These are phyloP conservation scores for Termitomyces sp. DNA, from an alignment of 1,284 basidiomycete genomes.

Conservation along the genomic window DNA sequence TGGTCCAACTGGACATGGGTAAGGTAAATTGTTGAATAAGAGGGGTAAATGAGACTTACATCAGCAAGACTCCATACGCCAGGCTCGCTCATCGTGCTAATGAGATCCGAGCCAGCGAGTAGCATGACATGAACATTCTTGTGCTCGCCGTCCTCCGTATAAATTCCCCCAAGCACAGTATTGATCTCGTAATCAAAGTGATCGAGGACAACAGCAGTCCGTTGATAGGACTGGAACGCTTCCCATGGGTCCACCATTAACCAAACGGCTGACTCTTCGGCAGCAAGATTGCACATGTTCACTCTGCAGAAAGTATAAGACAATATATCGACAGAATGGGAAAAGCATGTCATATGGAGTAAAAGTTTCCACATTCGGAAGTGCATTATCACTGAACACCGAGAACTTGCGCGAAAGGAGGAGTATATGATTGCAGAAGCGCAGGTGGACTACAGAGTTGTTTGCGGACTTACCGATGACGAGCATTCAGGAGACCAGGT, in stretches of 20 bases:
- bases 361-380: conserved; percentile 21
- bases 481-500: conserved; percentile 76
- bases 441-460: neutral
- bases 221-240: conserved; percentile 89
- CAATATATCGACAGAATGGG: conserved; percentile 5
- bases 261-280: conserved; percentile 75
- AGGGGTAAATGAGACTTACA: conserved; percentile 41
- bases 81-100: conserved; percentile 98
- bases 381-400: conserved; percentile 12
- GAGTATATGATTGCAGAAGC: conserved; percentile 11
- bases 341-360: conserved; percentile 15
- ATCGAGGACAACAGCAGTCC: conserved; percentile 93
- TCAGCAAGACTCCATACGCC: conserved; percentile 96
- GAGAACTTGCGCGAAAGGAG: neutral
- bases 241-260: conserved; percentile 98
- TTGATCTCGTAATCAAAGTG: conserved; percentile 96
- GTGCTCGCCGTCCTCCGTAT: conserved; percentile 59
- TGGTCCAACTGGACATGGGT: conserved; percentile 71
- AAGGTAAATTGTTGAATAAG: conserved; percentile 2
- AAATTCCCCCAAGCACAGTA: conserved; percentile 67
- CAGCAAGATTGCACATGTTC: conserved; percentile 83
- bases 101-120: conserved; percentile 94
- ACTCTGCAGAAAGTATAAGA: conserved; percentile 47
- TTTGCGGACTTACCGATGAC: conserved; percentile 59
- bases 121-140: conserved; percentile 81